Conservation (phyloP, 306 rosid species). For the Prunus mume region DNA sequence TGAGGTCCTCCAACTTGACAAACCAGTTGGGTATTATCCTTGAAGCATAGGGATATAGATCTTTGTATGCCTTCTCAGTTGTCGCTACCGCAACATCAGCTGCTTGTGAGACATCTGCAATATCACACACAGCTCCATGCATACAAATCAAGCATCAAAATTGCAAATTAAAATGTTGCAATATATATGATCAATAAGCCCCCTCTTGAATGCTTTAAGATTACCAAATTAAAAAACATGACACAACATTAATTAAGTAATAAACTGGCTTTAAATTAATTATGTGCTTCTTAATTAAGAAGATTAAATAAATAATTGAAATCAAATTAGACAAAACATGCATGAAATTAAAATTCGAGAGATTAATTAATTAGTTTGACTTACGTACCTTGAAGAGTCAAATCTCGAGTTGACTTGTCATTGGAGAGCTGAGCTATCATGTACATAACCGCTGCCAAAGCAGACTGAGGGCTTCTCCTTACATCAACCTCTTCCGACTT, state of each 20-base stretch:
- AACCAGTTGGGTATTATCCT: conserved; percentile 26
- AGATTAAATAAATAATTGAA: background rate
- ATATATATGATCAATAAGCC: no score
- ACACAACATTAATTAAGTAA: no score
- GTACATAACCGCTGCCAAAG: conserved; percentile 14
- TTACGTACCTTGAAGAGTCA: background rate
- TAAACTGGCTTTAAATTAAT: no score
- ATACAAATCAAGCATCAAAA: background rate
- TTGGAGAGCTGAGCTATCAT: conserved; percentile 24
- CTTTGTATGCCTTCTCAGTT: conserved; percentile 16
- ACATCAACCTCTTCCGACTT: conserved; percentile 6
- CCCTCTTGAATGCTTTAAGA: background rate
- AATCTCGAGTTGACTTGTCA: background rate
- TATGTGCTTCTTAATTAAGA: no score
- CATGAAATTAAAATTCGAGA: background rate
- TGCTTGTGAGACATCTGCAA: conserved; percentile 20
- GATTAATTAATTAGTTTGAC: background rate
- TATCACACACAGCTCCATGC: background rate
- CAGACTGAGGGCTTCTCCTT: conserved; percentile 22
- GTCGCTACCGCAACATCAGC: conserved; percentile 21
- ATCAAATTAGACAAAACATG: background rate
- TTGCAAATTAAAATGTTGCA: background rate
- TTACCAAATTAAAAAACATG: background rate
- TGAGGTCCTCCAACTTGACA: conserved; percentile 11
- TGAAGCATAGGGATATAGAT: conserved; percentile 21